These are phyloP conservation scores for Pythium monospermum DNA, from an alignment of 352 stramenopile genomes.

Conservation along the genomic window DNA sequence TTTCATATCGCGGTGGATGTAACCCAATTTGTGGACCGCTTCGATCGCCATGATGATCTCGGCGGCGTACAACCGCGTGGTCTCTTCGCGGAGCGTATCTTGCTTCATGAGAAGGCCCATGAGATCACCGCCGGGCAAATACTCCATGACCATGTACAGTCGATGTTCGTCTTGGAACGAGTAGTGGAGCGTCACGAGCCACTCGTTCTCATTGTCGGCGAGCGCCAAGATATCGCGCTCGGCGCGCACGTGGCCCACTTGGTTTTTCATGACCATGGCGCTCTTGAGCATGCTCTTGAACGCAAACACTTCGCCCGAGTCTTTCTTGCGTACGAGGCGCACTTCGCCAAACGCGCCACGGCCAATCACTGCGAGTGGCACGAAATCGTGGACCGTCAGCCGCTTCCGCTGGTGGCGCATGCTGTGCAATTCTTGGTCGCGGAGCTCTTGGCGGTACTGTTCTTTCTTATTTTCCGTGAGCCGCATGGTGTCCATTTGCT, in stretches of 20 bases:
- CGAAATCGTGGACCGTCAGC: slow-evolving; percentile 92
- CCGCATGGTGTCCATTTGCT: slow-evolving; percentile 78
- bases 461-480: slow-evolving; percentile 75
- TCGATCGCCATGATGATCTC: slow-evolving; percentile 98
- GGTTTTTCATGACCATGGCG: slow-evolving; percentile 90
- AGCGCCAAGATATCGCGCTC: slow-evolving; percentile 95
- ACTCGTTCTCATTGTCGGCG: slow-evolving; percentile 94
- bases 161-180: slow-evolving; percentile 93
- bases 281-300: slow-evolving; percentile 92
- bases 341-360: slow-evolving; percentile 99
- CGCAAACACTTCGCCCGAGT: slow-evolving; percentile 86
- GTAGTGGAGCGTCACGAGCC: slow-evolving; percentile 97
- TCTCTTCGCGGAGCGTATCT: slow-evolving; percentile 90
- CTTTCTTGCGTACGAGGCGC: slow-evolving; percentile 75
- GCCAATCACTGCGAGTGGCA: slow-evolving; percentile 96
- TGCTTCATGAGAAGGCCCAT: slow-evolving; percentile 99
- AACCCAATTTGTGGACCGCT: slow-evolving; percentile 96
- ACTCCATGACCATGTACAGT: slow-evolving; percentile 98
- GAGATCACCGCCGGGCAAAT: slow-evolving; percentile 97
- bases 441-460: slow-evolving; percentile 75
- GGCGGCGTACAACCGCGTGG: slow-evolving; percentile 95
- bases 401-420: slow-evolving; percentile 81
- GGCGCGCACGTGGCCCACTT: slow-evolving; percentile 95
- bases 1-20: slow-evolving; percentile 99
- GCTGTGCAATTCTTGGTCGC: slow-evolving; percentile 68